Conservation (phyloP, 345 rosid genomes). For the Syzygium grande region DNA sequence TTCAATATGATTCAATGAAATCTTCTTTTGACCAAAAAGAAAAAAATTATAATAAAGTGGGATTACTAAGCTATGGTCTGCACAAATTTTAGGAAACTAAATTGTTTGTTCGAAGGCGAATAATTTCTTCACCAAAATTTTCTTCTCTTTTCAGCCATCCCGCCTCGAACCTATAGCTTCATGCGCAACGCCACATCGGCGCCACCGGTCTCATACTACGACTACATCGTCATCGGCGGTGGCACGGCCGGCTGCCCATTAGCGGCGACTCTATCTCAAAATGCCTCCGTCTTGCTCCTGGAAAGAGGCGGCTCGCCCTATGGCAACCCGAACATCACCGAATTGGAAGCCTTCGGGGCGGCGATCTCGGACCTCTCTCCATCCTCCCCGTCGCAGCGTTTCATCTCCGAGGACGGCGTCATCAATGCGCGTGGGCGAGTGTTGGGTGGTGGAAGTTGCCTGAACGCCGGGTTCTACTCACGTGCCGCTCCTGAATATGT, state of each 20-base stretch:
- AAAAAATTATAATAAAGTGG: no score
- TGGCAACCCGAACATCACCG: conserved; percentile 24
- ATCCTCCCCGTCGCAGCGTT: conserved; percentile 23
- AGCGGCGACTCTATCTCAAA: conserved; percentile 32
- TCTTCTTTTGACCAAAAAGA: no score
- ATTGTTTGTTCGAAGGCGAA: neutral
- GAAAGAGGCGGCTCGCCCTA: conserved; percentile 44
- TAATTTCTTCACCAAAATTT: neutral
- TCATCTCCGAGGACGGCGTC: conserved; percentile 40
- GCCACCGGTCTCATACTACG: conserved; percentile 10
- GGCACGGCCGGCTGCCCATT: conserved; percentile 42
- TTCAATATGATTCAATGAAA: neutral
- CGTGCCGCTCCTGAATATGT: conserved; percentile 16
- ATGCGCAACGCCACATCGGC: conserved; percentile 18
- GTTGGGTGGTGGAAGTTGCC: conserved; percentile 32
- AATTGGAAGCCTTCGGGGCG: conserved; percentile 8
- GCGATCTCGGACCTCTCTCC: conserved; percentile 21
- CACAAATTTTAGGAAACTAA: neutral
- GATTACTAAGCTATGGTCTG: no score
- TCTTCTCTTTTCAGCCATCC: neutral
- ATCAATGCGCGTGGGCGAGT: conserved; percentile 35
- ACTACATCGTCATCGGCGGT: conserved; percentile 37
- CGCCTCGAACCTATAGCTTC: neutral
- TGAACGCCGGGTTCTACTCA: conserved; percentile 36
- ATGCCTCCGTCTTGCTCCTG: conserved; percentile 22